phyloP scores from a whole-genome alignment of 169 alveolate genomes.

The Plasmodium gonderi region DNA sequence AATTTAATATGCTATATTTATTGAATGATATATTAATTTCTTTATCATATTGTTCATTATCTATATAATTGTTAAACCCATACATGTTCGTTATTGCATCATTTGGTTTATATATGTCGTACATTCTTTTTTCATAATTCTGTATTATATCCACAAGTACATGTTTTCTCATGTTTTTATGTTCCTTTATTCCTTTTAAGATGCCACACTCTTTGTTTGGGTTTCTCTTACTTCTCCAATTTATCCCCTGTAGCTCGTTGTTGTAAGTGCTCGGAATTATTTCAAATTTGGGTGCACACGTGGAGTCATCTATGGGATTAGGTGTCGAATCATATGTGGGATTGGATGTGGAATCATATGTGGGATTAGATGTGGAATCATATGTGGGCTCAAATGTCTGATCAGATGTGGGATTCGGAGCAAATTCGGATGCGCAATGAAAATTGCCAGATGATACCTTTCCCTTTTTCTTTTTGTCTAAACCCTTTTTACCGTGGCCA shows the following conservation, averaged over 20 bases:
- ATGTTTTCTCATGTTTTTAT: constrained; percentile 20
- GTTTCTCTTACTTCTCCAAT: neutral
- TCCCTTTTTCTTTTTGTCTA: too few relatives aligned
- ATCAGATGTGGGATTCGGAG: too few relatives aligned
- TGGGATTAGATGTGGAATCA: too few relatives aligned
- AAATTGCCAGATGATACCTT: too few relatives aligned
- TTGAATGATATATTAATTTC: constrained; percentile 46
- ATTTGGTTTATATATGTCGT: constrained; percentile 71
- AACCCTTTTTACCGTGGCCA: neutral
- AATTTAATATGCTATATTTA: constrained; percentile 68
- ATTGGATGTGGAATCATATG: too few relatives aligned
- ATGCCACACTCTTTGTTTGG: neutral
- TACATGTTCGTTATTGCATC: constrained; percentile 35
- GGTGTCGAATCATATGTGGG: too few relatives aligned
- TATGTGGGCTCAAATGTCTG: neutral
- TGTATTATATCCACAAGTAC: constrained; percentile 25
- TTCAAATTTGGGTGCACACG: neutral
- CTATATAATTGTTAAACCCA: constrained; percentile 68
- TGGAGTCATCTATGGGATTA: neutral
- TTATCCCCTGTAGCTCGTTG: neutral
- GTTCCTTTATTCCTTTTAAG: constrained; percentile 11
- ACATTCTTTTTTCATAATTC: constrained; percentile 52
- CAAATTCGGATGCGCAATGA: too few relatives aligned
- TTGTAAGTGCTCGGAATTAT: neutral
- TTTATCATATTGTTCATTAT: constrained; percentile 61